Evolutionary conservation across 345 rosid genomes (phyloP).

Genomic region (Moricandia moricandioides): DNA sequence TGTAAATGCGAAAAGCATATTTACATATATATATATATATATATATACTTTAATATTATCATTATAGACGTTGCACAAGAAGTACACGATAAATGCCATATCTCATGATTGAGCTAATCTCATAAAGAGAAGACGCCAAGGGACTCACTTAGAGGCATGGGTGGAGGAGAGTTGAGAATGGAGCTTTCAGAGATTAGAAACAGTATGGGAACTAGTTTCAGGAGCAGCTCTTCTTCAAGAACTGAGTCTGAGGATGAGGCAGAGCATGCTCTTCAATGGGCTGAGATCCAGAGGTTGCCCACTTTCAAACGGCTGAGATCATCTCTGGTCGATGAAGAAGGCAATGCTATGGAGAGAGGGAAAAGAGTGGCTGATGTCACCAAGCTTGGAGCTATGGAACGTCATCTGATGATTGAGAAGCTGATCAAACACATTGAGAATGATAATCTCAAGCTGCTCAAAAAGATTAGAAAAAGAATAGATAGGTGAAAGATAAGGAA

Average conservation of each 20-base stretch:
- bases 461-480: conserved; percentile 48
- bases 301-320: conserved; percentile 57
- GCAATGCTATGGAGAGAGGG: conserved; percentile 3
- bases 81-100: background rate
- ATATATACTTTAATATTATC: background rate
- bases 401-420: conserved; percentile 55
- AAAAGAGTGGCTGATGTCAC: conserved; percentile 51
- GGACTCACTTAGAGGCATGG: conserved; percentile 17
- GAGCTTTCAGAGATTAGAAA: conserved; percentile 55
- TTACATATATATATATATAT: background rate
- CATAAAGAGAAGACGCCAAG: background rate
- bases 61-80: background rate
- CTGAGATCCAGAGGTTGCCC: conserved; percentile 66
- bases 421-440: conserved; percentile 64
- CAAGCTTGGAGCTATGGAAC: conserved; percentile 53
- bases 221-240: conserved; percentile 35
- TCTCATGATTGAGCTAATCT: background rate
- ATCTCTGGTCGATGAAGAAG: conserved; percentile 43
- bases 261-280: conserved; percentile 58
- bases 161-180: conserved; percentile 39
- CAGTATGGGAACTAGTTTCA: conserved; percentile 50
- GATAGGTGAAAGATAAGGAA: conserved; percentile 41
- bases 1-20: background rate
- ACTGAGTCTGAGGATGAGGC: conserved; percentile 34
- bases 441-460: conserved; percentile 59